These are phyloP conservation scores for Globisporangium megalacanthum DNA, from an alignment of 352 stramenopile species.

Conservation along the genomic window DNA sequence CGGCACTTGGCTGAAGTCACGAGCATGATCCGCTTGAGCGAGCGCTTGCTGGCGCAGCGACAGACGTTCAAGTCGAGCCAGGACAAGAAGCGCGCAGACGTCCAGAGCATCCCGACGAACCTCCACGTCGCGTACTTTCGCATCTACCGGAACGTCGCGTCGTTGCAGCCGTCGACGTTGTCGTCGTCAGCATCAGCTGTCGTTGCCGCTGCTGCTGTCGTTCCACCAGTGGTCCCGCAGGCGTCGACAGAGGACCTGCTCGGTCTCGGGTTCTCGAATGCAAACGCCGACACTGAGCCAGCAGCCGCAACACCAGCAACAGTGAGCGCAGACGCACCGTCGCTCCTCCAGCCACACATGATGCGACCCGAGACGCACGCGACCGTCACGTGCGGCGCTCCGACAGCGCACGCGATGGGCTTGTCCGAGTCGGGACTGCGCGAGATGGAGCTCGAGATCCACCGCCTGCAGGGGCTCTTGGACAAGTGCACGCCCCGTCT, in stretches of 20 bases:
- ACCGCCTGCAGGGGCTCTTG: slow-evolving; percentile 52
- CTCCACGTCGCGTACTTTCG: slow-evolving; percentile 81
- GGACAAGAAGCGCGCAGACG: slow-evolving; percentile 76
- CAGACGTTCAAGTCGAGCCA: slow-evolving; percentile 84
- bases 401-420: slow-evolving; percentile 76
- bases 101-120: slow-evolving; percentile 80
- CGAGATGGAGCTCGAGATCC: slow-evolving; percentile 81
- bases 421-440: slow-evolving; percentile 67
- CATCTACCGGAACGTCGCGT: slow-evolving; percentile 61
- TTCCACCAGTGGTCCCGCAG: slow-evolving; percentile 14
- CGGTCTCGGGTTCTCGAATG: slow-evolving; percentile 23
- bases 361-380: slow-evolving; percentile 53
- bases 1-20: slow-evolving; percentile 56
- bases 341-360: slow-evolving; percentile 27
- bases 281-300: neutral
- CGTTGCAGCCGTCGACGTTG: slow-evolving; percentile 4
- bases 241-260: slow-evolving; percentile 59
- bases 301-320: neutral
- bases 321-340: slow-evolving; percentile 8
- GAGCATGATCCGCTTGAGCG: slow-evolving; percentile 61
- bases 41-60: slow-evolving; percentile 58
- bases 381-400: slow-evolving; percentile 75
- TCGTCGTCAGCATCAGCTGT: slow-evolving; percentile 4
- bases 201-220: neutral
- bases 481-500: slow-evolving; percentile 53